These are phyloP conservation scores for Harringtonia lauricola DNA, from an alignment of 2,329 filamentous ascomycete genomes.

Conservation along the genomic window DNA sequence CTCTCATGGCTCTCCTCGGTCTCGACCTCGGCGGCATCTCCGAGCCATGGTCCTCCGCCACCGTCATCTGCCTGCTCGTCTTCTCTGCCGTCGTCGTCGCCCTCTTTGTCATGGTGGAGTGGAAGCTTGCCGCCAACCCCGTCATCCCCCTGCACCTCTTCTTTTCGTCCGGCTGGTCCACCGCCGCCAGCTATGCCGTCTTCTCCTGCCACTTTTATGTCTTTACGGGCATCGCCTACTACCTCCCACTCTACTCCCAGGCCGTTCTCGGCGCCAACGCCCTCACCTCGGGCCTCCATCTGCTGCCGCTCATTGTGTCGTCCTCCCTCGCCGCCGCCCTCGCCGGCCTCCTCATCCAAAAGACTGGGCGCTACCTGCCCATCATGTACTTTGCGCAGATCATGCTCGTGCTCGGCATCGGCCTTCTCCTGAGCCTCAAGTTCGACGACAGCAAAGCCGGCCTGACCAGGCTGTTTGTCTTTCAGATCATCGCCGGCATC, in stretches of 20 bases:
- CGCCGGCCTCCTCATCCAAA: constrained; percentile 31
- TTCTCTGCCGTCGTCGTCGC: constrained; percentile 24
- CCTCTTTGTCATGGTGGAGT: constrained; percentile 33
- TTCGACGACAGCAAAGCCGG: constrained; percentile 28
- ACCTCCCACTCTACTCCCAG: constrained; percentile 36
- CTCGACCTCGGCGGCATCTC: constrained; percentile 38
- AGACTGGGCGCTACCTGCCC: constrained; percentile 43
- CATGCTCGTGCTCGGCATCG: constrained; percentile 44
- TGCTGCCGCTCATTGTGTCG: constrained; percentile 40
- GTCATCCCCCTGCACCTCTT: constrained; percentile 30
- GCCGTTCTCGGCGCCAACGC: constrained; percentile 34
- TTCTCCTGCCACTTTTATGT: constrained; percentile 40
- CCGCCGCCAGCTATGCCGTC: constrained; percentile 32
- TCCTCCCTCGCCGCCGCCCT: constrained; percentile 33
- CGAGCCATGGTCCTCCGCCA: constrained; percentile 46
- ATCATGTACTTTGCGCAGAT: constrained; percentile 36
- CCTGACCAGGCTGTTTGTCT: constrained; percentile 14
- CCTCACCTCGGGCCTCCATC: constrained; percentile 36
- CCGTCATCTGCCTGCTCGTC: constrained; percentile 39
- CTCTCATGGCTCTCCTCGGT: constrained; percentile 54
- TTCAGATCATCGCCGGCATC: constrained; percentile 42
- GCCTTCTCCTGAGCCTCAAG: constrained; percentile 39
- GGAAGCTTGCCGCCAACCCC: constrained; percentile 31
- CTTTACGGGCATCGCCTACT: constrained; percentile 36
- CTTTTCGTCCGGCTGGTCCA: constrained; percentile 34